Evolutionary conservation across 23 red algal genomes (phyloP).

Genomic region (Gracilariopsis chorda): DNA sequence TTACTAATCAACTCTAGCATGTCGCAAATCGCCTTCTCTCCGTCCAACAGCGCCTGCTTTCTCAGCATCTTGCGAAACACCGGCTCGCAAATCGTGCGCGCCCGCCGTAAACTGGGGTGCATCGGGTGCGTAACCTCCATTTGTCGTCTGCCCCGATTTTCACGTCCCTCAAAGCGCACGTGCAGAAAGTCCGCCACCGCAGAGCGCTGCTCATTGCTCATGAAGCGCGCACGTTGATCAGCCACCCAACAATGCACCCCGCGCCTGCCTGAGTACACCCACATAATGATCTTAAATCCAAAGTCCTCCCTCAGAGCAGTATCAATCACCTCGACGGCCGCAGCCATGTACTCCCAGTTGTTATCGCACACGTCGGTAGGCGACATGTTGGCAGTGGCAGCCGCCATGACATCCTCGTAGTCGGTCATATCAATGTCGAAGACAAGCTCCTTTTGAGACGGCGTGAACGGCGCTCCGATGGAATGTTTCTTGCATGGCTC

Average conservation of each 20-base stretch:
- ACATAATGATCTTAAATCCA: conserved; percentile 85
- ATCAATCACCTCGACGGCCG: conserved; percentile 76
- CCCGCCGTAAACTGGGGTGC: conserved; percentile 61
- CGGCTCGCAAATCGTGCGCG: background rate
- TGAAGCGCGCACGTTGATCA: conserved; percentile 71
- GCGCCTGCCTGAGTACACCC: conserved; percentile 92
- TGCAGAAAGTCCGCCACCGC: conserved; percentile 78
- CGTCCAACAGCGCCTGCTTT: conserved; percentile 35
- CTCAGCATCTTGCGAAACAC: conserved; percentile 52
- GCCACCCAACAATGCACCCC: conserved; percentile 97
- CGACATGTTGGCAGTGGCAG: background rate
- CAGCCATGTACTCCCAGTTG: conserved; percentile 87
- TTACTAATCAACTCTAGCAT: conserved; percentile 23
- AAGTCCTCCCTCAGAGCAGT: conserved; percentile 80
- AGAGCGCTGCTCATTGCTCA: conserved; percentile 87
- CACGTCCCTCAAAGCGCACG: conserved; percentile 52
- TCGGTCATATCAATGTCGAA: conserved; percentile 98
- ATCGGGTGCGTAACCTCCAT: conserved; percentile 53
- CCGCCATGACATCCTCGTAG: conserved; percentile 73
- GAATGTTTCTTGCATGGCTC: conserved; percentile 46
- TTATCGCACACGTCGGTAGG: conserved; percentile 62
- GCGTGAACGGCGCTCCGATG: conserved; percentile 23
- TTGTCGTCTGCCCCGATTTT: conserved; percentile 33
- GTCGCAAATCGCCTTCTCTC: background rate
- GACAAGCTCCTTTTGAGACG: conserved; percentile 82